Percentiles rank a stretch among this genome's conserved stretches.
Conservation (phyloP, 345 rosid genomes). For the Dipteronia dyeriana region DNA sequence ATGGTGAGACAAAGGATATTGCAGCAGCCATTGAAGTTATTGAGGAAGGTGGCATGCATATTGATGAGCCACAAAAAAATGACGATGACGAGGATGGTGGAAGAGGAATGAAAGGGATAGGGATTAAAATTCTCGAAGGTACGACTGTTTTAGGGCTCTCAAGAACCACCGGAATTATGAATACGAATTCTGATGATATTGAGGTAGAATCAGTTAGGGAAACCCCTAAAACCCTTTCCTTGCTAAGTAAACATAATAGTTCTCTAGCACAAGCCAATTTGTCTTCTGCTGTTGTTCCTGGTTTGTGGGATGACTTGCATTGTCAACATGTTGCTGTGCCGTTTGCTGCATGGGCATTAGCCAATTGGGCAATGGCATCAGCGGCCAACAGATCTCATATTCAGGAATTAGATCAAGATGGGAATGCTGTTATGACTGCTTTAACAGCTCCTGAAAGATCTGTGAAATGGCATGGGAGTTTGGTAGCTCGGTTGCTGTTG, state of each 20-base stretch:
- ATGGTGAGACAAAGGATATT: constrained; percentile 86
- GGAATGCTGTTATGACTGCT: constrained; percentile 86
- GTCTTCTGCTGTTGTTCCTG: constrained; percentile 89
- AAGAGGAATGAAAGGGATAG: constrained; percentile 77
- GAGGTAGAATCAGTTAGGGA: constrained; percentile 25
- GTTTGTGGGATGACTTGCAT: constrained; percentile 98
- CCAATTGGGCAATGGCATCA: constrained; percentile 99
- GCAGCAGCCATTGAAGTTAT: constrained; percentile 87
- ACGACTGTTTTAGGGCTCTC: constrained; percentile 83
- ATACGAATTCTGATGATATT: constrained; percentile 43
- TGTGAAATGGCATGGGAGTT: constrained; percentile 98
- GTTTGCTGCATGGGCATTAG: constrained; percentile 98
- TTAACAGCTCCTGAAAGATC: constrained; percentile 96
- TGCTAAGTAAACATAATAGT: constrained; percentile 58
- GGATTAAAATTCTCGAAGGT: constrained; percentile 92
- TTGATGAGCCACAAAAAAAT: constrained; percentile 58
- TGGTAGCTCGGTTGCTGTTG: constrained; percentile 82
- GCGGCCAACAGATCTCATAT: constrained; percentile 72
- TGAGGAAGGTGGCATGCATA: constrained; percentile 89
- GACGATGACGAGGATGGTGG: constrained; percentile 76
- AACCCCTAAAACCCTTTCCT: constrained; percentile 45
- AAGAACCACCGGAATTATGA: constrained; percentile 55
- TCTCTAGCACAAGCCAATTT: constrained; percentile 51
- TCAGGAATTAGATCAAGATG: constrained; percentile 90
- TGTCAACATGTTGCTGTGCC: constrained; percentile 99